A percentile compares a stretch with the other conserved stretches of the same genome.
Evolutionary conservation across 495 filamentous ascomycete genomes (phyloP).

Genomic region (Podospora comata): DNA sequence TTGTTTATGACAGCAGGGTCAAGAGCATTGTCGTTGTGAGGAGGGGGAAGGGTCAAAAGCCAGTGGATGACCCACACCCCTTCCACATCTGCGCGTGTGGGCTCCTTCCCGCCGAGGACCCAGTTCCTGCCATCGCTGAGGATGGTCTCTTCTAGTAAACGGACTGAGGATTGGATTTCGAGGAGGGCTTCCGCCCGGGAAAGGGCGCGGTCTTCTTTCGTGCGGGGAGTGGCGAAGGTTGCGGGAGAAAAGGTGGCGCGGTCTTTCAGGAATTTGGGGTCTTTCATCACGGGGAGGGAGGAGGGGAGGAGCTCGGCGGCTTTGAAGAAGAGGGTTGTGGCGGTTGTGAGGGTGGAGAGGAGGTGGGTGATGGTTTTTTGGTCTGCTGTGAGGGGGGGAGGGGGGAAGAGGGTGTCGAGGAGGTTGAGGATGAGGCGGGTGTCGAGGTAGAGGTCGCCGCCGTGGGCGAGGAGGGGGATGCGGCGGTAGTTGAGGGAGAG

Average conservation of each 20-base stretch:
- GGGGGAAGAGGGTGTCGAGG: conserved; percentile 32
- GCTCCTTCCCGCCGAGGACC: conserved; percentile 45
- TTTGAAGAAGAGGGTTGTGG: conserved; percentile 48
- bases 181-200: conserved; percentile 45
- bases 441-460: conserved; percentile 55
- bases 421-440: conserved; percentile 57
- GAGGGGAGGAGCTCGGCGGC: conserved; percentile 48
- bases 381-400: conserved; percentile 2
- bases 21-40: conserved; percentile 41
- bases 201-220: background rate
- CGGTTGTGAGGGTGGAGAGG: conserved; percentile 31
- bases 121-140: conserved; percentile 57
- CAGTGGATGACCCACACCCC: conserved; percentile 61
- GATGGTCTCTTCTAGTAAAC: conserved; percentile 50
- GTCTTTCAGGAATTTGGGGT: conserved; percentile 53
- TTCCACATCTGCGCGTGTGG: conserved; percentile 58
- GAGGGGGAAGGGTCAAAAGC: conserved; percentile 42
- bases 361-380: conserved; percentile 21
- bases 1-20: conserved; percentile 36
- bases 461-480: conserved; percentile 61
- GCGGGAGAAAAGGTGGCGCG: conserved; percentile 39
- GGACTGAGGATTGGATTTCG: conserved; percentile 41
- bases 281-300: conserved; percentile 45
- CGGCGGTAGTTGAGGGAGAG: conserved; percentile 62
- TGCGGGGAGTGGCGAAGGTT: too few species aligned